Evolutionary conservation across 208 protist genomes (phyloP), one percentile per base, ranked within the genome.

Genomic region (Crithidia expoeki): DNA sequence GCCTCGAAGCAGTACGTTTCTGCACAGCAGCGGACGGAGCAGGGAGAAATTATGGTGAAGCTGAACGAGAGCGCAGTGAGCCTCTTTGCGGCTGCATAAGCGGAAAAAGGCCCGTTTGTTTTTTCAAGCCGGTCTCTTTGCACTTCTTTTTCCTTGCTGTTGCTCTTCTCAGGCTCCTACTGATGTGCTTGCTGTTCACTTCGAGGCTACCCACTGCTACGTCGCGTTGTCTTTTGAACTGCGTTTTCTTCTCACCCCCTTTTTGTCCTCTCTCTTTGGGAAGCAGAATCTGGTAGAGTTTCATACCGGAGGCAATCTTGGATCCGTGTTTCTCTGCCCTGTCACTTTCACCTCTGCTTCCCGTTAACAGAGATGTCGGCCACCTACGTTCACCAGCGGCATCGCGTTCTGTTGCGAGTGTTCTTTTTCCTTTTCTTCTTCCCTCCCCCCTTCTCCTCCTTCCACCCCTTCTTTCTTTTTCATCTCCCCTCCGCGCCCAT

Each of bases 1-100:
- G 92, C 89, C 7, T 94, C 92, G 16, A 83, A 90, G 53, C 75
- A 93, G 79, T 55, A 85, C 33, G 59, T 96, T 0, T 46, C 36
- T 6, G 88, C 79, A 12, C 53, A 76, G 3, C 85, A 94, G 69
- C 32, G 32, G 16, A 32, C 27, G 2, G 25, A n/a, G n/a, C 44
- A 40, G 19, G 76, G 63, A 1, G 84, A 85, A 30, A 76, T 94
- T 52, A 72, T 78, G 52, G 60, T 91, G 61, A 71, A 61, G 14
- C 72, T 92, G 16, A 56, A 79, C 23, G 61, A 81, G 56, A 61
- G 51, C 14, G 74, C 77, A 1, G 69, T 77, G 17, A 25, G 61
- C 4, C 47, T 91, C 27, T 49, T 60, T 2, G 64, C 74, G 14
- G 28, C 53, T 33, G 67, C 52, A 4, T 74, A 23, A 66, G 28